Evolutionary conservation across 139 green algal genomes (phyloP).

Genomic region (Chara braunii): DNA sequence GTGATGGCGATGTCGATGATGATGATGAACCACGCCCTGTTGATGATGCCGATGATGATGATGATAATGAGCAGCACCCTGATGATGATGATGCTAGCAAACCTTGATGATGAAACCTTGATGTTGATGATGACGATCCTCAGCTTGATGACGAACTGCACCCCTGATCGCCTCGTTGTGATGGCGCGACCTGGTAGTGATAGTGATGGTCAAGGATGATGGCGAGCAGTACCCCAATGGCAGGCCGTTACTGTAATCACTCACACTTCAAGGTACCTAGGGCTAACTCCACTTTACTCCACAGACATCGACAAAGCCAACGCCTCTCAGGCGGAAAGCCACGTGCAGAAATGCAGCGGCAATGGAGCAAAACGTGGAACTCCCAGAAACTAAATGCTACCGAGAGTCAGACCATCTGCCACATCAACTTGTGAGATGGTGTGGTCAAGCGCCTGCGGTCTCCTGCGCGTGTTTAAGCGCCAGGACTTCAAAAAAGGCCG

Average conservation of each 20-base stretch:
- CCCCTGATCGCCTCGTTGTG: background rate
- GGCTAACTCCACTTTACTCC: too few relatives aligned
- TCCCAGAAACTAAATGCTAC: too few relatives aligned
- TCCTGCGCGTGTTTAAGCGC: too few relatives aligned
- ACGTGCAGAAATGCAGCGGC: too few relatives aligned
- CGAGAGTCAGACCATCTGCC: too few relatives aligned
- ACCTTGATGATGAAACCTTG: background rate
- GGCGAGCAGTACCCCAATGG: background rate
- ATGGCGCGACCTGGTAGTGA: background rate
- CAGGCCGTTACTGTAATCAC: background rate
- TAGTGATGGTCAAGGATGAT: background rate
- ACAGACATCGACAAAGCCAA: too few relatives aligned
- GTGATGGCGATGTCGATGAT: background rate
- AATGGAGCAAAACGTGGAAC: too few relatives aligned
- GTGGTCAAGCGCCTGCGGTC: too few relatives aligned
- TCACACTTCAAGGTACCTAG: too few relatives aligned
- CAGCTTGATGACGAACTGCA: background rate
- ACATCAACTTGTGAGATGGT: too few relatives aligned
- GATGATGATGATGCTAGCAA: background rate
- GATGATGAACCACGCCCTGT: background rate
- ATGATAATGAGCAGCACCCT: background rate
- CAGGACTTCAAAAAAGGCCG: too few relatives aligned
- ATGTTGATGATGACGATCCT: background rate
- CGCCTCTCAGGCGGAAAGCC: too few relatives aligned
- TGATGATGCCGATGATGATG: background rate